Evolutionary conservation across 805 yeast genomes (phyloP).

Genomic region (Suhomyces prunicola): DNA sequence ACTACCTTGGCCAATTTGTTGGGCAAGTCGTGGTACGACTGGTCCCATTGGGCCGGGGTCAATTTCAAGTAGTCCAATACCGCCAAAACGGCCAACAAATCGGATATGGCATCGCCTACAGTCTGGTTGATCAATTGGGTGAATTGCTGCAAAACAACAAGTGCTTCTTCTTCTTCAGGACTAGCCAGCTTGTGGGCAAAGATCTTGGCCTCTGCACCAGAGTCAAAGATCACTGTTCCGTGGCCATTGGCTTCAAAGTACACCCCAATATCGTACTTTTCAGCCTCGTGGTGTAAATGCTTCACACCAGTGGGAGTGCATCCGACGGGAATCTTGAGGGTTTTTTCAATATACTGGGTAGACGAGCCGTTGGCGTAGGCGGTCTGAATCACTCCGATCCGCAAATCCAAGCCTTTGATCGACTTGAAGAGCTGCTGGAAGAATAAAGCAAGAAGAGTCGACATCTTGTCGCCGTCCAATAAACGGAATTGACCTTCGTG

Average conservation of each 20-base stretch:
- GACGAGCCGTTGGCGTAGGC: slow-evolving; percentile 97
- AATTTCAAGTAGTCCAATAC: slow-evolving; percentile 55
- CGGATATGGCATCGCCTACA: slow-evolving; percentile 98
- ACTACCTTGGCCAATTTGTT: slow-evolving; percentile 76
- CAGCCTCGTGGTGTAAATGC: slow-evolving; percentile 91
- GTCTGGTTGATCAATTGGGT: slow-evolving; percentile 85
- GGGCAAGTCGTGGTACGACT: slow-evolving; percentile 79
- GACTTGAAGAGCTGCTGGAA: slow-evolving; percentile 52
- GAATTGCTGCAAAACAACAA: slow-evolving; percentile 55
- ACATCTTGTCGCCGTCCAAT: slow-evolving; percentile 91
- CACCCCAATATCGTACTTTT: slow-evolving; percentile 81
- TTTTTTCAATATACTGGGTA: slow-evolving; percentile 62
- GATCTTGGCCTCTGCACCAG: slow-evolving; percentile 38
- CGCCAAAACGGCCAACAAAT: slow-evolving; percentile 71
- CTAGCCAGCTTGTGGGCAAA: slow-evolving; percentile 30
- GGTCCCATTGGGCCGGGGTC: slow-evolving; percentile 71
- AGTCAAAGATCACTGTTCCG: slow-evolving; percentile 86
- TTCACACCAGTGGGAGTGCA: slow-evolving; percentile 97
- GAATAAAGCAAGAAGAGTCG: slow-evolving; percentile 75
- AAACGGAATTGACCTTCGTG: slow-evolving; percentile 43
- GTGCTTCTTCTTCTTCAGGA: slow-evolving; percentile 46
- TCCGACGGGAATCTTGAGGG: slow-evolving; percentile 69
- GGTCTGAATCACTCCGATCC: slow-evolving; percentile 89
- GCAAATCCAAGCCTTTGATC: slow-evolving; percentile 40
- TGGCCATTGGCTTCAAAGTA: slow-evolving; percentile 99